Evolutionary conservation across 148 eudicot genomes (phyloP), one percentile per base, ranked within the genome.

Genomic region (Spergularia marina): DNA sequence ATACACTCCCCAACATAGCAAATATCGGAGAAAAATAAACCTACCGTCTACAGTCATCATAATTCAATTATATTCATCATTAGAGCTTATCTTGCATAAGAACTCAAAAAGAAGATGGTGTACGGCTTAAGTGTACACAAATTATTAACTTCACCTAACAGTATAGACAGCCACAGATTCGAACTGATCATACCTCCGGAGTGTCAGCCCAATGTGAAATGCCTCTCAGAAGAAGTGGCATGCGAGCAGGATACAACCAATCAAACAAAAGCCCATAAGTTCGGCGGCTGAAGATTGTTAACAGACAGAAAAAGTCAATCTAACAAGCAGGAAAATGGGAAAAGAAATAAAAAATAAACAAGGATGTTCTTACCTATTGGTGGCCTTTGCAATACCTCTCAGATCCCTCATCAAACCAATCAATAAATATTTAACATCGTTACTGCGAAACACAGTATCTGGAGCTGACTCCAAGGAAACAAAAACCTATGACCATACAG

Each of bases 191-290:
- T 84, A 92, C 99, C 94, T 92, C 99, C n/a, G 99, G 99, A 70
- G 96, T 84, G 84, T 95, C 97, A 66, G 99, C 91, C 99, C 97
- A 95, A 83, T 90, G 90, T 80, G 99, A 87, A 77, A 95, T 87
- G 82, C 94, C 94, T 86, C 86, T 90, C 79, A 92, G 72, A 71
- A 95, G 92, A 79, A 95, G 85, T 40, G 97, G 91, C 91, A 88
- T 88, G 81, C 82, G 94, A 70, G 92, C 81, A 65, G 99, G 97
- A 88, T 95, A 92, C 79, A 95, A 53, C 99, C 99, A 95, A 84
- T 95, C 97, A 85, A 95, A 95, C 76, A 95, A 83, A 74, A 92
- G 88, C 67, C 94, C 97, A 78, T 90, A 95, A 71, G 88, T 91
- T 82, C 97, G 87, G 66, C 99, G 96, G 71, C 99, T 95, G 86